Conservation (phyloP, 2,329 filamentous ascomycete genomes). For the Venturiaceae sp. region DNA sequence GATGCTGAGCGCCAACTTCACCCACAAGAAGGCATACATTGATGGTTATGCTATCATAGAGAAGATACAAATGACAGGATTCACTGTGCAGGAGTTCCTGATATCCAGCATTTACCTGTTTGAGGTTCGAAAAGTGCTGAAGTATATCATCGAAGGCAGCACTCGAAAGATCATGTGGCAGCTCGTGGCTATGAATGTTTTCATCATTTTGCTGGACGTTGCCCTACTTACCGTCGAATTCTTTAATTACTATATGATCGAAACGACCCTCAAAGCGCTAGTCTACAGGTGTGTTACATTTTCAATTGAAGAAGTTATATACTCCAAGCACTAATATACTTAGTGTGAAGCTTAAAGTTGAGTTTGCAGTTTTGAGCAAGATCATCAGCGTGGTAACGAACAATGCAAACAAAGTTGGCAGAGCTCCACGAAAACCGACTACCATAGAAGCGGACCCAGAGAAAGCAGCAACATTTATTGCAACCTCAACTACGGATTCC, state of each 20-base stretch:
- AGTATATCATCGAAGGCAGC: background rate
- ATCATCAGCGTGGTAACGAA: background rate
- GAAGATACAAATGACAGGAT: conserved; percentile 34
- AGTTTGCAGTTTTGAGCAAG: background rate
- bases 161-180: conserved; percentile 1
- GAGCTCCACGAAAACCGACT: too few species aligned
- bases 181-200: background rate
- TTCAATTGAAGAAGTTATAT: too few species aligned
- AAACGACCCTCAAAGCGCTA: background rate
- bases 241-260: background rate
- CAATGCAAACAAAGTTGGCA: too few species aligned
- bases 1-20: conserved; percentile 41
- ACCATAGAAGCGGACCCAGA: too few species aligned
- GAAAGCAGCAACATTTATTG: too few species aligned
- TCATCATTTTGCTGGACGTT: conserved; percentile 2
- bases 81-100: conserved; percentile 29
- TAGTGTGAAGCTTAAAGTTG: conserved; percentile 1
- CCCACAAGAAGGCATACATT: conserved; percentile 21
- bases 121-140: background rate
- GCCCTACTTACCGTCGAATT: background rate
- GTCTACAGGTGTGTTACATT: too few species aligned
- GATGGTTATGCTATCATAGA: conserved; percentile 32
- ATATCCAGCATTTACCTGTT: conserved; percentile 17
- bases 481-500: too few species aligned
- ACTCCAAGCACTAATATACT: too few species aligned